Percentiles rank a stretch among this genome's conserved stretches.
These are phyloP conservation scores for Coemansia biformis DNA, from an alignment of 192 early-diverging fungal species.

Conservation along the genomic window DNA sequence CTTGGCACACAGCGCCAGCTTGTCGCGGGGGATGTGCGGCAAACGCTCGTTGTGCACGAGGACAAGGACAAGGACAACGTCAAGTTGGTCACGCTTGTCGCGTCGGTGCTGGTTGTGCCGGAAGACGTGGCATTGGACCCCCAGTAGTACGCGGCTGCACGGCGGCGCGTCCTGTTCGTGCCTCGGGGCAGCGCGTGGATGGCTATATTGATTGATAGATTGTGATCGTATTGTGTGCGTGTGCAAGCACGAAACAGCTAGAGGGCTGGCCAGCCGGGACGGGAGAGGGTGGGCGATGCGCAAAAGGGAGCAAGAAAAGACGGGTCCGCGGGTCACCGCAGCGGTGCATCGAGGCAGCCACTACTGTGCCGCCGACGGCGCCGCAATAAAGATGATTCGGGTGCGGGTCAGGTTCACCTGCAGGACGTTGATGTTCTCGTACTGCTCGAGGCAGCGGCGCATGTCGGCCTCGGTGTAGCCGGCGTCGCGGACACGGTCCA, in stretches of 20 bases:
- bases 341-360: no score
- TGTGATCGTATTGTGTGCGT: no score
- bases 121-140: not conserved
- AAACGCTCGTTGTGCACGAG: conserved; percentile 37
- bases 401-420: conserved; percentile 57
- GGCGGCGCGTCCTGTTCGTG: no score
- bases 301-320: no score
- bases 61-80: conserved; percentile 49
- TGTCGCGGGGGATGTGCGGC: not conserved
- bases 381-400: conserved; percentile 50
- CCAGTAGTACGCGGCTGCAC: no score
- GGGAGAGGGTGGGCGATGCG: not conserved
- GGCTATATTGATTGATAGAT: no score
- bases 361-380: conserved; percentile 6
- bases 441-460: conserved; percentile 63
- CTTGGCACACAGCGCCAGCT: not conserved
- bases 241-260: not conserved
- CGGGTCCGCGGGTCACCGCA: no score
- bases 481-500: conserved; percentile 65
- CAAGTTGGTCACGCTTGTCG: conserved; percentile 35
- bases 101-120: conserved; percentile 1
- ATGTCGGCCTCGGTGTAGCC: conserved; percentile 77
- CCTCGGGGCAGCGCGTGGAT: no score
- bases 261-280: no score
- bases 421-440: conserved; percentile 72